Evolutionary conservation across 805 yeast genomes (phyloP).

Genomic region (Ogataea thermomethanolica): DNA sequence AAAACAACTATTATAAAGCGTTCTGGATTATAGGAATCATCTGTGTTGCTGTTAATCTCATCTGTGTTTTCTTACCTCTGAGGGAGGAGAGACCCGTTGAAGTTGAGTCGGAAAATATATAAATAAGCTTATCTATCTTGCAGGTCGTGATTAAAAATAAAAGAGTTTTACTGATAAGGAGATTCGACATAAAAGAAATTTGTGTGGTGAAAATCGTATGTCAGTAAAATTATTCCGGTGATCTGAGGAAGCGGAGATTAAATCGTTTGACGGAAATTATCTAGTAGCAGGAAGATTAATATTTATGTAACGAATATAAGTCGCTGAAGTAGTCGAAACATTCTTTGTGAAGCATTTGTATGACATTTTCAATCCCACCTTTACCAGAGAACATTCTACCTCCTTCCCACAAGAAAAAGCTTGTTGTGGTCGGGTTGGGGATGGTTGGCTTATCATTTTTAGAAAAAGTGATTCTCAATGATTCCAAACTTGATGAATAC

Average conservation of each 20-base stretch:
- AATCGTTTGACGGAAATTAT: conserved; percentile 1
- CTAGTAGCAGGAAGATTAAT: background rate
- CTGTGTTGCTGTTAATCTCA: conserved; percentile 24
- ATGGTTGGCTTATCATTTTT: conserved; percentile 37
- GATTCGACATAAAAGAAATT: too few relatives aligned
- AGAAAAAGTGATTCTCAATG: conserved; percentile 34
- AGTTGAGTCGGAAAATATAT: background rate
- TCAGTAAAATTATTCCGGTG: background rate
- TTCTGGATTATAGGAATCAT: conserved; percentile 35
- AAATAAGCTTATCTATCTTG: background rate
- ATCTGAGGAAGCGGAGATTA: conserved; percentile 6
- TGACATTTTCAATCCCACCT: conserved; percentile 21
- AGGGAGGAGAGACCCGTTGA: conserved; percentile 25
- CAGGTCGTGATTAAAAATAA: too few relatives aligned
- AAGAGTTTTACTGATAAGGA: background rate
- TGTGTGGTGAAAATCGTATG: too few relatives aligned
- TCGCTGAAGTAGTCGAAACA: background rate
- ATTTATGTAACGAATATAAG: background rate
- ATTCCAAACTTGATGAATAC: conserved; percentile 29
- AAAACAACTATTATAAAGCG: conserved; percentile 27
- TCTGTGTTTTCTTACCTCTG: conserved; percentile 25
- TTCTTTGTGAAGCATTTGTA: background rate
- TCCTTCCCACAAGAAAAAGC: conserved; percentile 13
- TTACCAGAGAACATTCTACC: conserved; percentile 15
- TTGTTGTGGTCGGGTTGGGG: conserved; percentile 36